Base-by-base conservation (phyloP, 176 grass and related monocot genomes). In the Alopecurus myosuroides region DNA sequence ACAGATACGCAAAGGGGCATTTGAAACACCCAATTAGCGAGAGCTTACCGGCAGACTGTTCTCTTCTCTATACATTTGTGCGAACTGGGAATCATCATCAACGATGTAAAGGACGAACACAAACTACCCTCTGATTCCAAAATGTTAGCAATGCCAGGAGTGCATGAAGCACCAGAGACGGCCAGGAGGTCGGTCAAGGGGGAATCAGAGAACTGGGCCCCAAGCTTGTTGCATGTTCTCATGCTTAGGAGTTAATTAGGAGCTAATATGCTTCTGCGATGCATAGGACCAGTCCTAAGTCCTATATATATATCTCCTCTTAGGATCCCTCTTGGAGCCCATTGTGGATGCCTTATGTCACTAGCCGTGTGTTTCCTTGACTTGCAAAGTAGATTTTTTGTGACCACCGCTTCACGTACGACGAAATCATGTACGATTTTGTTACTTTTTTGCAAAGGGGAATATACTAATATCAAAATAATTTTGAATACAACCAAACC, bases 181-280 rank as follows among this genome's bases (percentile, higher is more conserved):
- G 66, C n/a, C 74, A 90, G 67, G 70, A 73, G 88, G 68, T 84
- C 29, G 49, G 84, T 90, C 88, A 87, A 79, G 68, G 51, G 37
- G 50, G 89, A 90, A 91, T 87, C 70, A 74, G 33, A 81, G 71
- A 52, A 48, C 40, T 76, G 70, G 63, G 70, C 20, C 70, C 70
- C 48, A 20, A 48, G 70, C 44, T 49, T 74, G 44, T 30, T 25
- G 8, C 44, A 30, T 74, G 44, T 49, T 74, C 42, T 74, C 25
- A 71, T 74, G 42, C 44, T 49, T 74, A 49, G 41, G 70, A 74
- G 44, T 74, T 74, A 15, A 31, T 74, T 74, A 74, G 46, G 46
- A 49, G 25, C 60, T 8, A 63, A 48, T 48, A 44, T 74, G 46
- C 46, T 4, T 44, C 42, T 46, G 4, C 15, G 9, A 20, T 31